Conservation (phyloP, 345 rosid species). For the Boechera stricta region DNA sequence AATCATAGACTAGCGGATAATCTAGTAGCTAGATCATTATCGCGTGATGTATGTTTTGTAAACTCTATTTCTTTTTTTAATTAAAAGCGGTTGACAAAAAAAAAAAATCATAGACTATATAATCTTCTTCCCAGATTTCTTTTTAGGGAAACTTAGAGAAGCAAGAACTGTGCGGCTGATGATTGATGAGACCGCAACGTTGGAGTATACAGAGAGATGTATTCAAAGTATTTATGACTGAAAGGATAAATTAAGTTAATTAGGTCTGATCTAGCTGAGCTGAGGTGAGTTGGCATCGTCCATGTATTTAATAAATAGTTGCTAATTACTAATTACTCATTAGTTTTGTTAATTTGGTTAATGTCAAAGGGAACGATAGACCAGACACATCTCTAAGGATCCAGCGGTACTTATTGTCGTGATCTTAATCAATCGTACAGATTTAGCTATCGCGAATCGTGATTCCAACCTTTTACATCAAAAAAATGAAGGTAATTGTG, state of each 20-base stretch:
- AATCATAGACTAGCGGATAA: not conserved
- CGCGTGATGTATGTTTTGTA: too few species aligned
- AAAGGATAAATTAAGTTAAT: not conserved
- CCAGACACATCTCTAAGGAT: constrained; percentile 19
- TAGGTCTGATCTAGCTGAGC: not conserved
- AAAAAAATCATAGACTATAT: not conserved
- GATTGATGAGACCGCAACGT: constrained; percentile 4
- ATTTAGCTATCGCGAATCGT: constrained; percentile 8
- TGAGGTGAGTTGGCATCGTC: constrained; percentile 5
- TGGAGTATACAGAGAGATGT: not conserved
- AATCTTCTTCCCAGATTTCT: not conserved
- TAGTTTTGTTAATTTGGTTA: not conserved
- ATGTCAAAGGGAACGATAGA: not conserved
- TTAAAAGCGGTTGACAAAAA: too few species aligned
- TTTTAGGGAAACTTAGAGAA: not conserved
- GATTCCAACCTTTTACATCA: not conserved
- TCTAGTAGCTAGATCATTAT: too few species aligned
- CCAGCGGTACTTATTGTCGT: constrained; percentile 27
- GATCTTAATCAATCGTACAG: not conserved
- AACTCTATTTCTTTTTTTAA: too few species aligned
- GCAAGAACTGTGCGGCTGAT: not conserved
- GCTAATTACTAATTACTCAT: not conserved
- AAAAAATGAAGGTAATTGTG: not conserved
- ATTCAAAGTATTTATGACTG: not conserved
- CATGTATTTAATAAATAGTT: not conserved